These are phyloP conservation scores for Chamaenerion angustifolium DNA, from an alignment of 345 rosid species.

Conservation along the genomic window DNA sequence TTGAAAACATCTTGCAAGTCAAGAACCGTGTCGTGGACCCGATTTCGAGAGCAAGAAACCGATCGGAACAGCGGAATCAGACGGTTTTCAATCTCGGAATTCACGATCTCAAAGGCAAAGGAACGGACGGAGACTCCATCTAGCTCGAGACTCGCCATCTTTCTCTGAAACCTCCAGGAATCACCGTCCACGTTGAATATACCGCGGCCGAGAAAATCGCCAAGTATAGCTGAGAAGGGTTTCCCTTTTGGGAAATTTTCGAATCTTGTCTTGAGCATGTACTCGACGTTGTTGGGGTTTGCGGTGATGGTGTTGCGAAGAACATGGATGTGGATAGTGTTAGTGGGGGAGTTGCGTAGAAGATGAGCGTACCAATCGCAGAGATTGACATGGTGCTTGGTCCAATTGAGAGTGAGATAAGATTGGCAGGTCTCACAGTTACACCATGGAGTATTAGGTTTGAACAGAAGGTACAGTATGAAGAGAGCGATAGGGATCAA, in stretches of 20 bases:
- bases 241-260: slow-evolving; percentile 71
- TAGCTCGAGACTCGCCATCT: slow-evolving; percentile 52
- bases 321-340: slow-evolving; percentile 60
- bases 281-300: slow-evolving; percentile 52
- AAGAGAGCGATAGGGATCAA: slow-evolving; percentile 8
- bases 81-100: slow-evolving; percentile 30
- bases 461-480: slow-evolving; percentile 5
- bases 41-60: slow-evolving; percentile 4
- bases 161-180: slow-evolving; percentile 51
- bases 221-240: slow-evolving; percentile 54
- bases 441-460: slow-evolving; percentile 35
- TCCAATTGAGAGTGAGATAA: slow-evolving; percentile 47
- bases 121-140: slow-evolving; percentile 28
- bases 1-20: slow-evolving; percentile 53
- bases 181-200: slow-evolving; percentile 77
- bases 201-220: slow-evolving; percentile 67
- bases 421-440: slow-evolving; percentile 53
- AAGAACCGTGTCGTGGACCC: slow-evolving; percentile 1
- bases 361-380: slow-evolving; percentile 74
- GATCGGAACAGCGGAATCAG: slow-evolving; percentile 33
- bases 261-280: slow-evolving; percentile 55
- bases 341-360: slow-evolving; percentile 33
- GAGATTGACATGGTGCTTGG: slow-evolving; percentile 37
- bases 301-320: slow-evolving; percentile 55
- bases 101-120: slow-evolving; percentile 42